Percentiles rank a stretch among this genome's conserved stretches.
phyloP scores from a whole-genome alignment of 306 rosid species.

The Pyrus communis region DNA sequence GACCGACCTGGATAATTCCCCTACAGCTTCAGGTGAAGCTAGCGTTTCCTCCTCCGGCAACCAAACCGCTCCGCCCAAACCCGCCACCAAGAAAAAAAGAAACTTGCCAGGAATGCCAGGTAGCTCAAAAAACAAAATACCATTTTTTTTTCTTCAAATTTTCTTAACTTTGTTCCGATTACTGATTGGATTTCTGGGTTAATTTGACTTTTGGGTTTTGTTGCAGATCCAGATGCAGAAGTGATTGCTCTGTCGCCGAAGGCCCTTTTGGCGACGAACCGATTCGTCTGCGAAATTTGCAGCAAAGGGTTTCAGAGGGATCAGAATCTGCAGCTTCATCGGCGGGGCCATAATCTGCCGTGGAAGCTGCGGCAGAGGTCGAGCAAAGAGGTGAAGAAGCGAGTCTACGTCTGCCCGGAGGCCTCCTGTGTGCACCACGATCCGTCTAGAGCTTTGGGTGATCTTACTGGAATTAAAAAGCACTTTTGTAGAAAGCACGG shows the following conservation, averaged over 20 bases:
- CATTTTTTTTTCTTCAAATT: neutral
- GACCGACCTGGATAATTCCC: constrained; percentile 62
- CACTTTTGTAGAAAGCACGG: constrained; percentile 93
- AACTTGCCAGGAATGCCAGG: constrained; percentile 98
- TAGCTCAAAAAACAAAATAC: neutral
- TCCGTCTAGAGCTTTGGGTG: constrained; percentile 83
- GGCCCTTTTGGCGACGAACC: constrained; percentile 71
- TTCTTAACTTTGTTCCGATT: neutral
- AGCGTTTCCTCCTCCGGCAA: constrained; percentile 75
- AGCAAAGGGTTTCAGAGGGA: constrained; percentile 93
- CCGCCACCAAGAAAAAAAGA: constrained; percentile 63
- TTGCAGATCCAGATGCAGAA: constrained; percentile 89
- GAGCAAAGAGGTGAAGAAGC: constrained; percentile 68
- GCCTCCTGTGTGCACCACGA: constrained; percentile 79
- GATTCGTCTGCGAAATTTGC: constrained; percentile 91
- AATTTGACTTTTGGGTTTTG: neutral
- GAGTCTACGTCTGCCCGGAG: constrained; percentile 92
- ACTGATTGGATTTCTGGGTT: neutral
- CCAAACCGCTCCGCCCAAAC: constrained; percentile 40
- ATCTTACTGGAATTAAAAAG: constrained; percentile 85
- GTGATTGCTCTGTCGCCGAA: constrained; percentile 88
- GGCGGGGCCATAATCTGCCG: constrained; percentile 87
- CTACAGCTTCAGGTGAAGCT: constrained; percentile 79
- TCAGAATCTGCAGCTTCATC: constrained; percentile 91
- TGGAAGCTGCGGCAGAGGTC: constrained; percentile 88